phyloP scores from a whole-genome alignment of 345 rosid species.

The Salix purpurea region DNA sequence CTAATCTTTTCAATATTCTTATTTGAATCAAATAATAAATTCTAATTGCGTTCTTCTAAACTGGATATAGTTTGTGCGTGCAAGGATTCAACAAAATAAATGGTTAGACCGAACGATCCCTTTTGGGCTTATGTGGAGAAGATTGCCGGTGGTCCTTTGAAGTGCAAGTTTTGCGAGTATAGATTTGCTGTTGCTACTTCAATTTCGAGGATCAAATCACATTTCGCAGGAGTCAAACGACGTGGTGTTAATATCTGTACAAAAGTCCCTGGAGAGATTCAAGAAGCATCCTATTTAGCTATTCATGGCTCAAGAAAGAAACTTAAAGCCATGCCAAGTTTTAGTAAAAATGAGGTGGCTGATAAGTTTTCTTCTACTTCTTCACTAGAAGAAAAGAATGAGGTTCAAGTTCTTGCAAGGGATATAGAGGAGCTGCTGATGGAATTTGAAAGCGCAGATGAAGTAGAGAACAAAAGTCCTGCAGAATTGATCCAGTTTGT shows the following conservation, averaged over 20 bases:
- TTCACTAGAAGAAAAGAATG: background rate
- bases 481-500: background rate
- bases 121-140: conserved; percentile 3
- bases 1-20: background rate
- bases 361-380: background rate
- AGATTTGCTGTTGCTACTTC: background rate
- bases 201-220: conserved; percentile 8
- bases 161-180: conserved; percentile 9
- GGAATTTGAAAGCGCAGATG: background rate
- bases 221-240: background rate
- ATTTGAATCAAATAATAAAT: background rate
- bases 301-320: background rate
- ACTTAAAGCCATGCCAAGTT: background rate
- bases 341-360: background rate
- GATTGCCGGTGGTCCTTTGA: background rate
- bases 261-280: conserved; percentile 1
- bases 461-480: background rate
- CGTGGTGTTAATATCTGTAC: background rate
- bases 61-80: background rate
- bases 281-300: background rate
- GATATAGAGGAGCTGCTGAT: background rate
- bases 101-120: background rate
- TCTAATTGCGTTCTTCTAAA: background rate
- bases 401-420: background rate
- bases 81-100: background rate